Evolutionary conservation across 805 yeast genomes (phyloP), one percentile per base, ranked within the genome.

Genomic region (Zygosaccharomyces lentus): DNA sequence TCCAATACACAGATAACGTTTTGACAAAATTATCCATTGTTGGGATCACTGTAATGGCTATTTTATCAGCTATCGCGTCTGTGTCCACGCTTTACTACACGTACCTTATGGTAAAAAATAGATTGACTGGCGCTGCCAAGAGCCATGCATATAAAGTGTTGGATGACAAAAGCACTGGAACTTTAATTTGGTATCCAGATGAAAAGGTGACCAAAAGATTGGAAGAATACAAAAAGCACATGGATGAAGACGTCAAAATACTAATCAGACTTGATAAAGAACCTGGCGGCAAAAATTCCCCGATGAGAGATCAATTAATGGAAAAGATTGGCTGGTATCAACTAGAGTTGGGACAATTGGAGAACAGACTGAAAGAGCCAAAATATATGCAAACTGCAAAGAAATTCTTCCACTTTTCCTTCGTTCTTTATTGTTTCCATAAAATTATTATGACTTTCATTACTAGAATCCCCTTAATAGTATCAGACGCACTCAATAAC

Each of bases 391-490:
- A 55, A 34, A 34, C 41, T 2, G 17, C 49, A 2, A 61, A 53
- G 34, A 58, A 51, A 40, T 27, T 44, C 12, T 57, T 59, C 45
- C 59, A 60, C 16, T 27, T 56, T 29, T 43, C 47, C 2, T 57
- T 71, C 37, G 50, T 69, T 4, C 38, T 67, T 6, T 71, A 69
- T 37, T 71, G 74, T 57, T 23, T 62, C 6, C 66, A 69, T 45
- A 71, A 68, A 53, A 49, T 70, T 3, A 31, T 55, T 2, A 64
- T 64, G 37, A 70, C 70, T 1, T 57, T 61, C 17, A 25, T 55
- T 0, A 49, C 57, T 2, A 62, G 58, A 39, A 31, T 66, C 0
- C 65, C 71, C 1, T 53, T 56, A 19, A 47, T 62, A 3, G 43
- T 57, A 3, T 23, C 35, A 2, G 62, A 56, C 41, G 40, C 53